Evolutionary conservation across 768 basidiomycete genomes (phyloP).

Genomic region (Mycena indigotica): DNA sequence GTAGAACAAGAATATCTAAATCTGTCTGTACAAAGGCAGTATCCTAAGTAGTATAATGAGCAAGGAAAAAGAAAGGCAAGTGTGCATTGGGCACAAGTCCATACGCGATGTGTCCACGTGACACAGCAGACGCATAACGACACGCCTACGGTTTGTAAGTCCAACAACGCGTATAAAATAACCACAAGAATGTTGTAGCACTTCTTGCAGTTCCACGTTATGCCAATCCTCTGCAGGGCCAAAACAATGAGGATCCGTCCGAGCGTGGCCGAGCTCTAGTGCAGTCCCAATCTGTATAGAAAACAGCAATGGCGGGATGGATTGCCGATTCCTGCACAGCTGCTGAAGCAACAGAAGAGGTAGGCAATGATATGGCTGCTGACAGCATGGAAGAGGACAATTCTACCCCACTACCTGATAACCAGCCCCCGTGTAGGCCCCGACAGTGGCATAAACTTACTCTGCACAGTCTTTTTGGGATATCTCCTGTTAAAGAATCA

Average conservation of each 20-base stretch:
- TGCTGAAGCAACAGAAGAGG: not conserved
- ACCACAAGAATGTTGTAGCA: not conserved
- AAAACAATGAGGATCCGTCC: slow-evolving; percentile 1
- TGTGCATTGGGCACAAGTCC: no score
- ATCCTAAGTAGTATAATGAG: no score
- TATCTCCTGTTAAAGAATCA: not conserved
- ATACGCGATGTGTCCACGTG: no score
- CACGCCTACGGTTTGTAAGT: no score
- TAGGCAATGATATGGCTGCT: not conserved
- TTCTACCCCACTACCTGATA: slow-evolving; percentile 22
- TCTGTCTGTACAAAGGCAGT: no score
- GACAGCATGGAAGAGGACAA: slow-evolving; percentile 24
- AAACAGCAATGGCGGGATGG: slow-evolving; percentile 1
- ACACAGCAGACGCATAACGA: no score
- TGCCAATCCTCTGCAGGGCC: slow-evolving; percentile 4
- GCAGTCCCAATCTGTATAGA: not conserved
- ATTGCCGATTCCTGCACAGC: slow-evolving; percentile 1
- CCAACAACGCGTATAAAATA: no score
- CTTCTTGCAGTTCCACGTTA: slow-evolving; percentile 9
- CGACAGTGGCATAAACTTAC: slow-evolving; percentile 3
- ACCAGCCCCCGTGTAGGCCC: slow-evolving; percentile 1
- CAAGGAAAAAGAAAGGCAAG: no score
- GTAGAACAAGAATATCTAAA: no score
- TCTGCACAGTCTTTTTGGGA: not conserved
- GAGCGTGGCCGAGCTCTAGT: no score